Percentiles rank a stretch among this genome's conserved stretches.
These are phyloP conservation scores for Lachnellula suecica DNA, from an alignment of 2,329 filamentous ascomycete species.

Conservation along the genomic window DNA sequence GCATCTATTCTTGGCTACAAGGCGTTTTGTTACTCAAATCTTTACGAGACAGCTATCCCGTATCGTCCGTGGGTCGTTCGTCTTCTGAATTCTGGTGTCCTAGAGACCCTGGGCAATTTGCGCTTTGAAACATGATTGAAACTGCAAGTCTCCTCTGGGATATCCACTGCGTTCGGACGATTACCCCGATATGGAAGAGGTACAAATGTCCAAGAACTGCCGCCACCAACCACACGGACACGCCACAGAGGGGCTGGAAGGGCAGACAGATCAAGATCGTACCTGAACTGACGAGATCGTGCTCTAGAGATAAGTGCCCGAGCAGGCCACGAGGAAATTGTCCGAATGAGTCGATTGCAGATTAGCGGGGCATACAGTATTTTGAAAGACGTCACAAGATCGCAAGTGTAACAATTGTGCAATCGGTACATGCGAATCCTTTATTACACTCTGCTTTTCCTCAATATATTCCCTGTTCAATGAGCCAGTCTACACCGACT, in stretches of 20 bases:
- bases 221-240: background rate
- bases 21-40: no score
- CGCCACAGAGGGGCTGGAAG: background rate
- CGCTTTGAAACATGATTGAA: slow-evolving; percentile 23
- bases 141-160: slow-evolving; percentile 5
- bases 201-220: background rate
- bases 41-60: no score
- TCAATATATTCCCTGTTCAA: slow-evolving; percentile 1
- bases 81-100: background rate
- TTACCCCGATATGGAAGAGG: slow-evolving; percentile 8
- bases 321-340: background rate
- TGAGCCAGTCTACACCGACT: slow-evolving; percentile 11
- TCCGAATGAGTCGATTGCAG: background rate
- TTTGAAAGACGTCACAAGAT: background rate
- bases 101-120: background rate
- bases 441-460: slow-evolving; percentile 4
- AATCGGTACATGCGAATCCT: background rate
- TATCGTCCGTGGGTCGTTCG: background rate
- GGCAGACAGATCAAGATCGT: slow-evolving; percentile 6
- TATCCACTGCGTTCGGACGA: slow-evolving; percentile 11
- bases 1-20: no score
- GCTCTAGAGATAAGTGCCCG: slow-evolving; percentile 3
- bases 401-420: background rate
- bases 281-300: slow-evolving; percentile 13
- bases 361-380: background rate